These are phyloP conservation scores for Malus hybrid DNA, from an alignment of 331 rosid genomes.

Conservation along the genomic window DNA sequence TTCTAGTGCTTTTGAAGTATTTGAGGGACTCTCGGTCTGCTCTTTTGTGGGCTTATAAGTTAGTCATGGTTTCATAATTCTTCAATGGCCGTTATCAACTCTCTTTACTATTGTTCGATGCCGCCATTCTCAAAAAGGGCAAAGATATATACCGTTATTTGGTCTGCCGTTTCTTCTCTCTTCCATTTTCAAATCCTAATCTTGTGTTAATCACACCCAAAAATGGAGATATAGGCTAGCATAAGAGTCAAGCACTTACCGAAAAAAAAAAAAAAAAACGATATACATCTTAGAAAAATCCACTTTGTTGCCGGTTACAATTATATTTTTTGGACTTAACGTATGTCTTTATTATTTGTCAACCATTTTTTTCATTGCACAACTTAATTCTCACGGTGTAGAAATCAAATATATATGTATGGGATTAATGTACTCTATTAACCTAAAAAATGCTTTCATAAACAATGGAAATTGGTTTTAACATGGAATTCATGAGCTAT, in stretches of 20 bases:
- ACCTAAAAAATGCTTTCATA: not conserved
- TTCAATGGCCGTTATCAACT: too few species aligned
- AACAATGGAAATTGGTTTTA: not conserved
- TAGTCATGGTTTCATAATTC: not conserved
- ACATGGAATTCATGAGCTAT: not conserved
- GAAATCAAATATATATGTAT: too few species aligned
- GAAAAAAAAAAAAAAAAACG: too few species aligned
- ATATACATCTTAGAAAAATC: too few species aligned
- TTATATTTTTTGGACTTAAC: too few species aligned
- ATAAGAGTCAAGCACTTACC: not conserved
- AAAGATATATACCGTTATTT: too few species aligned
- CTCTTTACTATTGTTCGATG: not conserved
- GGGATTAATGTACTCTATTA: not conserved
- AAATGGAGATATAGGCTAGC: not conserved
- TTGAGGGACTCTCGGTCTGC: slow-evolving; percentile 30
- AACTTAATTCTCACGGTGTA: too few species aligned
- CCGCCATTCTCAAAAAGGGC: too few species aligned
- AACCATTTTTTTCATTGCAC: too few species aligned
- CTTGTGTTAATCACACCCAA: not conserved
- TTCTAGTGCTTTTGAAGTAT: slow-evolving; percentile 52
- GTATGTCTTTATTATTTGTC: too few species aligned
- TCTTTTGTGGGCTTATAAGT: slow-evolving; percentile 16
- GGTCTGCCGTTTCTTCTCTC: not conserved
- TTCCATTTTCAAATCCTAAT: not conserved
- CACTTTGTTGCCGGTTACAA: too few species aligned